These are phyloP conservation scores for Kurtzmaniella quercitrusa DNA, from an alignment of 1,139 yeast genomes.

Conservation along the genomic window DNA sequence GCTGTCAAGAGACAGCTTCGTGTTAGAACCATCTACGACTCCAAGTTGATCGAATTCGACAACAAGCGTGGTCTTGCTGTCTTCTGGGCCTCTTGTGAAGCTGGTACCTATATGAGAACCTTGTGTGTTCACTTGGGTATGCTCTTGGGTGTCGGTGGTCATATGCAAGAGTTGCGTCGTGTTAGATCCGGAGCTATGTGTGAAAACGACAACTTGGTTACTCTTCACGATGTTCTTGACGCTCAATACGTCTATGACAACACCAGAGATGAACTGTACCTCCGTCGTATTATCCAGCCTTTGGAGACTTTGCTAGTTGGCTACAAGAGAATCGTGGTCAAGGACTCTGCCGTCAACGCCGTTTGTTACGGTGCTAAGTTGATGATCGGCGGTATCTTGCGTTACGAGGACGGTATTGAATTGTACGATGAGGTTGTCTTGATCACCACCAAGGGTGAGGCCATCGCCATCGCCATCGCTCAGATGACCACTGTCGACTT, in stretches of 20 bases:
- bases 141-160: constrained; percentile 98
- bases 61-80: constrained; percentile 96
- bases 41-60: constrained; percentile 92
- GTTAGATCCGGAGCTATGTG: constrained; percentile 95
- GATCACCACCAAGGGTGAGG: constrained; percentile 99
- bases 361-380: constrained; percentile 98
- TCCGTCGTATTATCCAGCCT: constrained; percentile 92
- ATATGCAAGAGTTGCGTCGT: constrained; percentile 99
- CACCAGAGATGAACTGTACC: constrained; percentile 92
- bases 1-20: constrained; percentile 99
- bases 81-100: constrained; percentile 99
- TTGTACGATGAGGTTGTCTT: constrained; percentile 96
- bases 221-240: constrained; percentile 94
- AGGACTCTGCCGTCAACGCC: constrained; percentile 97
- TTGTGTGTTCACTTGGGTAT: constrained; percentile 98
- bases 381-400: constrained; percentile 96
- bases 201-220: constrained; percentile 88
- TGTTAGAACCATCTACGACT: constrained; percentile 96
- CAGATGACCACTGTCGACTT: constrained; percentile 98
- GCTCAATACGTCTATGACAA: constrained; percentile 98
- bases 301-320: constrained; percentile 90
- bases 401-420: constrained; percentile 98
- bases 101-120: constrained; percentile 99
- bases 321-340: constrained; percentile 94
- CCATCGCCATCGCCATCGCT: constrained; percentile 96